A percentile compares a stretch with the other conserved stretches of the same genome.
Conservation (phyloP, 2,329 filamentous ascomycete species). For the Hypoxylon sp. region DNA sequence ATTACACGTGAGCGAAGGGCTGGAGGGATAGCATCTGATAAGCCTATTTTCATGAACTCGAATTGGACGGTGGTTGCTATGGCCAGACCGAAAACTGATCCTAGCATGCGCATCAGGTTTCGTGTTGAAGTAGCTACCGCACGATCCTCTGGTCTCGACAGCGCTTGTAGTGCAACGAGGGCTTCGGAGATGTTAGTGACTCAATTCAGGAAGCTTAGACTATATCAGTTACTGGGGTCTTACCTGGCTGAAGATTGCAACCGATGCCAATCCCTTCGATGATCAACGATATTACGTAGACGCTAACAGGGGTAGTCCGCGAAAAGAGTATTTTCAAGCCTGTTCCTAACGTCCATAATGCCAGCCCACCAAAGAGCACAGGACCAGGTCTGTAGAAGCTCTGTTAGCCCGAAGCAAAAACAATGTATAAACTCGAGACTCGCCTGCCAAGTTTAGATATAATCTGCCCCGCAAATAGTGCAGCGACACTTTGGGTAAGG, state of each 20-base stretch:
- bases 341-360: conserved; percentile 49
- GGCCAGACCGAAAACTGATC: conserved; percentile 48
- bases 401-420: not conserved
- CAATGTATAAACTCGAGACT: not conserved
- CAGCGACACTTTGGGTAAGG: conserved; percentile 46
- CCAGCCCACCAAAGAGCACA: conserved; percentile 46
- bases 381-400: conserved; percentile 27
- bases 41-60: conserved; percentile 35
- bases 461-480: conserved; percentile 43
- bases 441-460: conserved; percentile 48
- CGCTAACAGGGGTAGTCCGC: conserved; percentile 36
- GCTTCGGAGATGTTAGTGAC: conserved; percentile 31
- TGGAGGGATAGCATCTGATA: conserved; percentile 31
- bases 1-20: conserved; percentile 38
- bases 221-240: not conserved
- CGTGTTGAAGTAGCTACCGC: conserved; percentile 51
- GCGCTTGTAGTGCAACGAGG: conserved; percentile 51
- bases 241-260: conserved; percentile 50
- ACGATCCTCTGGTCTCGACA: conserved; percentile 46
- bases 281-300: conserved; percentile 44
- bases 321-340: conserved; percentile 50
- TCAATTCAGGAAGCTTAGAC: not conserved
- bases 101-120: conserved; percentile 51
- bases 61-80: conserved; percentile 41
- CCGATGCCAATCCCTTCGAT: conserved; percentile 53